phyloP scores from a whole-genome alignment of 2,329 filamentous ascomycete genomes.

The Didymellaceae sp. region DNA sequence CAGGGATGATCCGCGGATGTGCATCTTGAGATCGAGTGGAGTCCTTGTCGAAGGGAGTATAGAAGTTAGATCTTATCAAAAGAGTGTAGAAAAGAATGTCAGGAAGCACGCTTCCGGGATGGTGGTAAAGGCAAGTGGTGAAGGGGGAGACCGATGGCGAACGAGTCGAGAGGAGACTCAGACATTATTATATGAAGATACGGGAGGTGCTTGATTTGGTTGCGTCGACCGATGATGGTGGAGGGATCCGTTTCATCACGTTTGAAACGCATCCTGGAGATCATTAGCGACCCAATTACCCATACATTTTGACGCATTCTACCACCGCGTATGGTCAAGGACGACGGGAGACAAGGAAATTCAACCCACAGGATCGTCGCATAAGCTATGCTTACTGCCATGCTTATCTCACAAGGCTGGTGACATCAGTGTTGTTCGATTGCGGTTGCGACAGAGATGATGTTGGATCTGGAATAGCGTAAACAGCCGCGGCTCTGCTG shows the following conservation, averaged over 20 bases:
- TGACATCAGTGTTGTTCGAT: background rate
- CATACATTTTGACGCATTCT: background rate
- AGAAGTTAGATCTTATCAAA: slow-evolving; percentile 28
- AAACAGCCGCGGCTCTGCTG: slow-evolving; percentile 8
- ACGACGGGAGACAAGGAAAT: background rate
- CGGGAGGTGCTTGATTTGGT: slow-evolving; percentile 8
- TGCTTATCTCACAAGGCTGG: background rate
- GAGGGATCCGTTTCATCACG: slow-evolving; percentile 14
- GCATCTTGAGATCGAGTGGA: slow-evolving; percentile 23
- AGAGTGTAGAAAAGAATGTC: slow-evolving; percentile 26
- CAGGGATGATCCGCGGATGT: slow-evolving; percentile 28
- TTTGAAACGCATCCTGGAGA: slow-evolving; percentile 35
- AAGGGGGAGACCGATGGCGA: slow-evolving; percentile 17
- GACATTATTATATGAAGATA: slow-evolving; percentile 12
- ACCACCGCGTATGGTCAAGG: background rate
- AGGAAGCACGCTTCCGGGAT: slow-evolving; percentile 32
- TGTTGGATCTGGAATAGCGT: background rate
- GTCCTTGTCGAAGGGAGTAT: background rate
- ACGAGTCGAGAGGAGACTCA: background rate
- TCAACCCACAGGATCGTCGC: background rate
- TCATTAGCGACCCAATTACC: slow-evolving; percentile 24
- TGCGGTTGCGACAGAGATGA: background rate
- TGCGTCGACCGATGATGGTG: slow-evolving; percentile 12
- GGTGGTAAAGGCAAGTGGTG: slow-evolving; percentile 7
- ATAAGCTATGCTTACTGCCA: too few species aligned